phyloP scores from a whole-genome alignment of 2,329 filamentous ascomycete genomes.

The Penicillium italicum region DNA sequence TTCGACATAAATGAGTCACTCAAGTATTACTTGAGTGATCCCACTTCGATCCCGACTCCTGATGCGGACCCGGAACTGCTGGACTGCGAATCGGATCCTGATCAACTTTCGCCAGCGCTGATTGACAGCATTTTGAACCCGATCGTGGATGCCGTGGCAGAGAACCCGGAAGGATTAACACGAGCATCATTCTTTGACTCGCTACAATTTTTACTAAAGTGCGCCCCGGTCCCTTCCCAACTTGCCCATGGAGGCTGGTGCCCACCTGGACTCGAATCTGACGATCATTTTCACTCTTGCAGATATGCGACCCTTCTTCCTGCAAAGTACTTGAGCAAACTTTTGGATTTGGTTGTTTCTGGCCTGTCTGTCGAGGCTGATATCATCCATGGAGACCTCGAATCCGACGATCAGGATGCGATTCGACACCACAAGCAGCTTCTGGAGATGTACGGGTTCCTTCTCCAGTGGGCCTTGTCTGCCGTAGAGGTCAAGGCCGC shows the following conservation, averaged over 20 bases:
- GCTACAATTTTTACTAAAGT: slow-evolving; percentile 95
- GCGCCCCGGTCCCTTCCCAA: slow-evolving; percentile 57
- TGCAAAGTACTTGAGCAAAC: slow-evolving; percentile 79
- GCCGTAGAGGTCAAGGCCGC: slow-evolving; percentile 92
- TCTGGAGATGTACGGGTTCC: slow-evolving; percentile 88
- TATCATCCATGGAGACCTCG: slow-evolving; percentile 77
- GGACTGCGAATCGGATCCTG: slow-evolving; percentile 90
- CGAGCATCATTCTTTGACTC: slow-evolving; percentile 82
- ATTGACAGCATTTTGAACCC: slow-evolving; percentile 85
- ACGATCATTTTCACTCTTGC: slow-evolving; percentile 57
- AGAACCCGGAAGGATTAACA: slow-evolving; percentile 83
- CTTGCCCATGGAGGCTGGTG: slow-evolving; percentile 29
- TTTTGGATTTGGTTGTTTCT: slow-evolving; percentile 85
- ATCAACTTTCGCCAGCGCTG: slow-evolving; percentile 71
- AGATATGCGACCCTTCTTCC: slow-evolving; percentile 81
- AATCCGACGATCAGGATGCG: slow-evolving; percentile 85
- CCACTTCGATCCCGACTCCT: slow-evolving; percentile 73
- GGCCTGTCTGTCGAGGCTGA: slow-evolving; percentile 83
- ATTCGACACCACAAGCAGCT: slow-evolving; percentile 84
- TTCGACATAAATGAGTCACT: slow-evolving; percentile 97
- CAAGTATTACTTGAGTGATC: slow-evolving; percentile 95
- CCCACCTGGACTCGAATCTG: slow-evolving; percentile 54
- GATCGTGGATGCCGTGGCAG: slow-evolving; percentile 87
- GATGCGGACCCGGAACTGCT: slow-evolving; percentile 79
- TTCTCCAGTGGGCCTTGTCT: slow-evolving; percentile 91